These are phyloP conservation scores for Vachellia pachyceras DNA, from an alignment of 306 rosid species.

Conservation along the genomic window DNA sequence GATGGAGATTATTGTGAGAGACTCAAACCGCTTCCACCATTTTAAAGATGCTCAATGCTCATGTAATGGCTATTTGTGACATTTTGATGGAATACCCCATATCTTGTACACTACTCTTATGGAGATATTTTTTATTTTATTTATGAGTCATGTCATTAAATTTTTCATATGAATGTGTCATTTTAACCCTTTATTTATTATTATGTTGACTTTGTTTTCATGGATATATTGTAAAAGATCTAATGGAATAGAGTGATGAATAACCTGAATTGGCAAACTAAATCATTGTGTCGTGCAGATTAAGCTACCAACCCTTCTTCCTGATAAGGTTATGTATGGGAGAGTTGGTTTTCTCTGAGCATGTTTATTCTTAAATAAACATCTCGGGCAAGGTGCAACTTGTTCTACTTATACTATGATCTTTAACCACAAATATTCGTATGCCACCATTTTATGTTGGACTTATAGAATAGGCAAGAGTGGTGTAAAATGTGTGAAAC, in stretches of 20 bases:
- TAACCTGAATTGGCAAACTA: neutral
- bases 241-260: neutral
- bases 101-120: neutral
- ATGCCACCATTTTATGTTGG: constrained; percentile 13
- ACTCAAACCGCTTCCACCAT: constrained; percentile 86
- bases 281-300: constrained; percentile 52
- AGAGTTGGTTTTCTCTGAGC: constrained; percentile 83
- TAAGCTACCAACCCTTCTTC: constrained; percentile 65
- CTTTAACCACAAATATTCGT: neutral
- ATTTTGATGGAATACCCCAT: constrained; percentile 7
- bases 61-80: constrained; percentile 80
- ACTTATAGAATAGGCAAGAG: neutral
- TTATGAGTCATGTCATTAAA: too few relatives aligned
- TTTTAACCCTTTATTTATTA: too few relatives aligned
- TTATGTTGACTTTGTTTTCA: too few relatives aligned
- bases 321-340: constrained; percentile 77
- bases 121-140: too few relatives aligned
- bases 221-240: too few relatives aligned
- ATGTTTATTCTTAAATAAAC: constrained; percentile 69
- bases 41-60: constrained; percentile 73
- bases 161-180: too few relatives aligned
- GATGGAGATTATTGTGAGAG: too few relatives aligned
- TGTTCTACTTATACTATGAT: constrained; percentile 63
- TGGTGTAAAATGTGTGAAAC: constrained; percentile 24
- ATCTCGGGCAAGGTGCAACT: constrained; percentile 61